These are phyloP conservation scores for Plectosphaerella plurivora DNA, from an alignment of 2,329 filamentous ascomycete species.

Conservation along the genomic window DNA sequence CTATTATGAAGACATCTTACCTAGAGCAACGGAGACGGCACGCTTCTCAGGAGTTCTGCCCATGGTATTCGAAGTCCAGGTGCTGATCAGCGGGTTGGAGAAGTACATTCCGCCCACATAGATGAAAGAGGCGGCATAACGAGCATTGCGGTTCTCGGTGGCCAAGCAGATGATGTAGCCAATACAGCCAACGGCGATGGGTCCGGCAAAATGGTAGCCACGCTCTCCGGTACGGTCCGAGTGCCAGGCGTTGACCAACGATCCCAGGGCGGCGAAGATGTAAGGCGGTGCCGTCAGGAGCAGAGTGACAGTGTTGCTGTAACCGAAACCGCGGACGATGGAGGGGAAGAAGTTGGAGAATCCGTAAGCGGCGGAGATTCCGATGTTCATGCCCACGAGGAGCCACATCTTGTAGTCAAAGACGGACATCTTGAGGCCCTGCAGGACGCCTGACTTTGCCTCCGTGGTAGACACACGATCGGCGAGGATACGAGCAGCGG, in stretches of 20 bases:
- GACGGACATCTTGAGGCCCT: slow-evolving; percentile 15
- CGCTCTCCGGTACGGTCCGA: slow-evolving; percentile 14
- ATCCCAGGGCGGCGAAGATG: slow-evolving; percentile 14
- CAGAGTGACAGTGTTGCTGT: slow-evolving; percentile 15
- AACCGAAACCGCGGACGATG: slow-evolving; percentile 15
- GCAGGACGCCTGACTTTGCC: slow-evolving; percentile 14
- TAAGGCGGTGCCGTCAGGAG: slow-evolving; percentile 16
- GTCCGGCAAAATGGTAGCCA: slow-evolving; percentile 14
- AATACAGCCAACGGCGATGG: slow-evolving; percentile 13
- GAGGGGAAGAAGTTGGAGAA: slow-evolving; percentile 18
- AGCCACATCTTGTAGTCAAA: slow-evolving; percentile 18
- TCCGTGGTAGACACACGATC: slow-evolving; percentile 17
- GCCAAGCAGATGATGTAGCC: slow-evolving; percentile 18
- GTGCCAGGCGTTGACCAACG: slow-evolving; percentile 13
- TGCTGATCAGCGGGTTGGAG: slow-evolving; percentile 13
- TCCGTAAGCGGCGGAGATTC: slow-evolving; percentile 13
- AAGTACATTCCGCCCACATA: slow-evolving; percentile 14
- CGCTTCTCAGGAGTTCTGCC: slow-evolving; percentile 18
- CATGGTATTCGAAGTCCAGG: slow-evolving; percentile 14
- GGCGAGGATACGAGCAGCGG: slow-evolving; percentile 15
- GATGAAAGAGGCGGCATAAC: slow-evolving; percentile 15
- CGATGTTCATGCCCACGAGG: slow-evolving; percentile 16
- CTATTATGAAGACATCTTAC: no score
- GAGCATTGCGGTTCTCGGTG: slow-evolving; percentile 12
- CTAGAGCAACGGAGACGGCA: slow-evolving; percentile 15